Conservation (phyloP, 169 alveolate genomes). For the Eimeria zaria region DNA sequence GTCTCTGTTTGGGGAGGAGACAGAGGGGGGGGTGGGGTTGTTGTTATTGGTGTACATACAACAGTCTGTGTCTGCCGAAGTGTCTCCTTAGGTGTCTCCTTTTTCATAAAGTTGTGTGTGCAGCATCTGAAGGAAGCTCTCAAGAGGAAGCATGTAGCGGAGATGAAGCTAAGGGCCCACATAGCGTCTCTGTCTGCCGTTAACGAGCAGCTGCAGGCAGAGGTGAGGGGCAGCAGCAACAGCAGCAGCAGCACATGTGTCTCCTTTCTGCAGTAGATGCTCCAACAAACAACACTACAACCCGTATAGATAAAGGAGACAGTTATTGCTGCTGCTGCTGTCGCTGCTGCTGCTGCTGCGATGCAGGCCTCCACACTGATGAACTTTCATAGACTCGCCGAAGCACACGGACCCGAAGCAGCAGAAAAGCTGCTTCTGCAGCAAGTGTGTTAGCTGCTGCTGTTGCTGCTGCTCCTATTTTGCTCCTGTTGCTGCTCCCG, state of each 20-base stretch:
- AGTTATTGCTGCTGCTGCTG: slow-evolving; percentile 16
- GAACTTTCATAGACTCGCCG: slow-evolving; percentile 57
- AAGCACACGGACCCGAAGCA: slow-evolving; percentile 67
- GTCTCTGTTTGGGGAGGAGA: neutral
- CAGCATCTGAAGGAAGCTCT: slow-evolving; percentile 46
- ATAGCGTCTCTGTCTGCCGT: slow-evolving; percentile 20
- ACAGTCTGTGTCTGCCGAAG: neutral
- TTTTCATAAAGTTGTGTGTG: neutral
- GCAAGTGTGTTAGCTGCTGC: slow-evolving; percentile 41
- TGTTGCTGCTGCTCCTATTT: slow-evolving; percentile 21
- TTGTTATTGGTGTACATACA: neutral
- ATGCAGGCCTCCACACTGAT: slow-evolving; percentile 49
- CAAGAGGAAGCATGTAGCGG: slow-evolving; percentile 33
- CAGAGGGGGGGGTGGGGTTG: neutral
- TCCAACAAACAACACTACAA: no score
- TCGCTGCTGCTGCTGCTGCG: slow-evolving; percentile 34
- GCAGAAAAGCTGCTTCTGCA: slow-evolving; percentile 71
- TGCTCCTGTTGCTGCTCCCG: slow-evolving; percentile 37
- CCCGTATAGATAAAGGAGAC: no score
- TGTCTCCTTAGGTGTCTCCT: neutral
- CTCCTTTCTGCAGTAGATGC: neutral
- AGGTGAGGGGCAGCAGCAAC: slow-evolving; percentile 35
- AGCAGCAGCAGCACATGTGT: slow-evolving; percentile 9
- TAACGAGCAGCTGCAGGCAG: slow-evolving; percentile 68
- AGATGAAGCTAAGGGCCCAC: slow-evolving; percentile 38